Conservation (phyloP, 495 filamentous ascomycete species). For the Podospora bellae-mahoneyi region DNA sequence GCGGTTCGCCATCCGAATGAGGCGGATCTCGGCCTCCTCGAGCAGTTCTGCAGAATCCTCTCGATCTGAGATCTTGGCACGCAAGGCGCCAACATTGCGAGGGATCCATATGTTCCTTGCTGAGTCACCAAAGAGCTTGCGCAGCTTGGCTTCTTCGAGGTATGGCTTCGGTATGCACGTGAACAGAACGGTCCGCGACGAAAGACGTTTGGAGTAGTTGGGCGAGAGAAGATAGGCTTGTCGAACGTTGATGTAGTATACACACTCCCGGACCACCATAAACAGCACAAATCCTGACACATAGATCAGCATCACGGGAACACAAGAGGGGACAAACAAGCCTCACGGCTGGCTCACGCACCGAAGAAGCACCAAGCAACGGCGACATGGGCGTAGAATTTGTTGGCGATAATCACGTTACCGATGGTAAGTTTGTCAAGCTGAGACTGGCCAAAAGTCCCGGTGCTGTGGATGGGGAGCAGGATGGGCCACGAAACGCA, state of each 20-base stretch:
- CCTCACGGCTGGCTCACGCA: slow-evolving; percentile 30
- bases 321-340: background rate
- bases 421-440: slow-evolving; percentile 65
- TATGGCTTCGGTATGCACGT: slow-evolving; percentile 62
- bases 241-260: slow-evolving; percentile 66
- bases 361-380: slow-evolving; percentile 64
- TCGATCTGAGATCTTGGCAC: slow-evolving; percentile 55
- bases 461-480: slow-evolving; percentile 74
- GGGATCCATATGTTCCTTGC: slow-evolving; percentile 62
- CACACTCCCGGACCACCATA: slow-evolving; percentile 60
- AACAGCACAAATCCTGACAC: slow-evolving; percentile 60
- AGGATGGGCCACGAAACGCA: slow-evolving; percentile 72
- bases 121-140: slow-evolving; percentile 57
- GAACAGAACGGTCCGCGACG: slow-evolving; percentile 67
- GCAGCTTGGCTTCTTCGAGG: slow-evolving; percentile 53
- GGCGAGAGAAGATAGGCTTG: slow-evolving; percentile 71
- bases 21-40: slow-evolving; percentile 62
- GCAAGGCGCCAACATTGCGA: slow-evolving; percentile 52
- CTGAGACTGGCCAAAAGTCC: slow-evolving; percentile 55
- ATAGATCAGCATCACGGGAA: background rate
- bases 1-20: slow-evolving; percentile 60
- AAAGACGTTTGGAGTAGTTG: slow-evolving; percentile 61
- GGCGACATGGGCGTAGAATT: slow-evolving; percentile 62
- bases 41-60: slow-evolving; percentile 58
- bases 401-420: slow-evolving; percentile 52